Percentiles rank a stretch among this genome's conserved stretches.
These are phyloP conservation scores for Acacia melanoxylon DNA, from an alignment of 306 rosid species.

Conservation along the genomic window DNA sequence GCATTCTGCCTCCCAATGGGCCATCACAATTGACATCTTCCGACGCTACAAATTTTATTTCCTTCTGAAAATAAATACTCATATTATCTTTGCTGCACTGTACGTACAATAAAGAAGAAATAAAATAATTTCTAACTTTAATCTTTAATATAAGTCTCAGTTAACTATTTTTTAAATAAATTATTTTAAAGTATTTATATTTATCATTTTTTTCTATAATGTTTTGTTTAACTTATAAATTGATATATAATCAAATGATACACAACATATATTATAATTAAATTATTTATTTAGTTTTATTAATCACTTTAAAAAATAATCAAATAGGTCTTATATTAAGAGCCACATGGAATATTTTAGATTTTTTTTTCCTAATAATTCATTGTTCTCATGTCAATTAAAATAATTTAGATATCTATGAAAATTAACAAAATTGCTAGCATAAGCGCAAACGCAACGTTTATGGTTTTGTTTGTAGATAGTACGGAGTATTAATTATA, in stretches of 20 bases:
- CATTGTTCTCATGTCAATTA: background rate
- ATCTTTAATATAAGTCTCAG: too few species aligned
- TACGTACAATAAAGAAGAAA: background rate
- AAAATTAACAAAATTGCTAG: background rate
- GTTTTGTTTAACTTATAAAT: too few species aligned
- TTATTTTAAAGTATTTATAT: too few species aligned
- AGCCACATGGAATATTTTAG: rapidly evolving
- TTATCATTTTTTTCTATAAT: too few species aligned
- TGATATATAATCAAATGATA: too few species aligned
- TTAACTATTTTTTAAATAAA: too few species aligned
- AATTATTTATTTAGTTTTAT: too few species aligned
- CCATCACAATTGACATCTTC: background rate
- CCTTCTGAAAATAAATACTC: background rate
- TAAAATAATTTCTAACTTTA: too few species aligned
- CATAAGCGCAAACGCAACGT: background rate
- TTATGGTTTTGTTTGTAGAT: background rate
- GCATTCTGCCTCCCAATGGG: background rate
- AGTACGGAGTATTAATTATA: background rate
- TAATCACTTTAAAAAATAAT: too few species aligned
- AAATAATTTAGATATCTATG: background rate
- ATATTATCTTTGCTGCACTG: background rate
- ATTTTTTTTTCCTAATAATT: too few species aligned
- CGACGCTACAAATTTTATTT: background rate
- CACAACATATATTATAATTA: too few species aligned
- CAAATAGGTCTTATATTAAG: too few species aligned